Conservation (phyloP, 225 moss, liverwort and hornwort species). For the Marchantia paleacea region DNA sequence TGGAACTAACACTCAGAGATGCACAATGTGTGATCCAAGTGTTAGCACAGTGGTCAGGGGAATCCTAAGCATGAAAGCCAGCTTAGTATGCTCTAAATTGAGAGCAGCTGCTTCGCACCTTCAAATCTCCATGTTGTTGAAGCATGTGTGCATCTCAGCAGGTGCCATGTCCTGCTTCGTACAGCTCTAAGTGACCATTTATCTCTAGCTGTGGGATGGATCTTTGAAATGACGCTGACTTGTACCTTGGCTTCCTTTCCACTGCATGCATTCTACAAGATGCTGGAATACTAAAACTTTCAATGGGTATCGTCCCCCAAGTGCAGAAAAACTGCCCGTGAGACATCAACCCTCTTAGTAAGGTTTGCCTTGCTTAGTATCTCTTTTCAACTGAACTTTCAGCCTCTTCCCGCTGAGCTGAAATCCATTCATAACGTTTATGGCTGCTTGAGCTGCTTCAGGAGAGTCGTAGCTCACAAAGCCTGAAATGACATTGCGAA, state of each 20-base stretch:
- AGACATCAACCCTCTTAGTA: constrained; percentile 49
- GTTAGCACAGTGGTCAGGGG: constrained; percentile 37
- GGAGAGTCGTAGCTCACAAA: constrained; percentile 96
- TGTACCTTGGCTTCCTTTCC: constrained; percentile 33
- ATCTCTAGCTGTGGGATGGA: constrained; percentile 24
- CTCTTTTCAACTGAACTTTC: constrained; percentile 91
- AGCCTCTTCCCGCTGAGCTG: constrained; percentile 92
- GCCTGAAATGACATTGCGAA: constrained; percentile 46
- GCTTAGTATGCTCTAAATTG: constrained; percentile 42
- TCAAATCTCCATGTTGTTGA: constrained; percentile 42
- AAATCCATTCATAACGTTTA: constrained; percentile 96
- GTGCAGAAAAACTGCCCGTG: constrained; percentile 6
- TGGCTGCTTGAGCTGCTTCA: constrained; percentile 94
- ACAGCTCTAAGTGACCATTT: constrained; percentile 30
- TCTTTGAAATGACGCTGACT: constrained; percentile 33
- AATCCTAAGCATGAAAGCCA: constrained; percentile 43
- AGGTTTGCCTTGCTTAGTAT: constrained; percentile 94
- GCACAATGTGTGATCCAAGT: constrained; percentile 38
- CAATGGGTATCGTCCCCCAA: constrained; percentile 17
- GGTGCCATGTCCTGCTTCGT: constrained; percentile 36
- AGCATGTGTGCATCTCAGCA: constrained; percentile 33
- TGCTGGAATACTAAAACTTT: constrained; percentile 25
- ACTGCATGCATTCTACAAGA: constrained; percentile 32
- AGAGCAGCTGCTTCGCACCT: constrained; percentile 55
- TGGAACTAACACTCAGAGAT: constrained; percentile 35